A percentile compares a stretch with the other conserved stretches of the same genome.
Conservation (phyloP, 2,329 filamentous ascomycete genomes). For the Penicillium sp. region DNA sequence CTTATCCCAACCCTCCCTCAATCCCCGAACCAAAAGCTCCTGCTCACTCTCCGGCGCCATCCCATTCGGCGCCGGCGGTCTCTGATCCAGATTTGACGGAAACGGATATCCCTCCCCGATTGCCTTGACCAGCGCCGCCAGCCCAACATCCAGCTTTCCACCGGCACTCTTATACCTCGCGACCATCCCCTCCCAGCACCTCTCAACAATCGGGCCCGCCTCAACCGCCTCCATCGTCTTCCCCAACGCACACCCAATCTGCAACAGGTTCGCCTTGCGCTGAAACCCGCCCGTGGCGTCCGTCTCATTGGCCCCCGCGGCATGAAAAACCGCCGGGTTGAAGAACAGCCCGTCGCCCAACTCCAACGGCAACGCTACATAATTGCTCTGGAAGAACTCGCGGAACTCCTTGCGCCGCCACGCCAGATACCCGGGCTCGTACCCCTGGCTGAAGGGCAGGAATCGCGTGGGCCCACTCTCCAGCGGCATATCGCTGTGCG, state of each 20-base stretch:
- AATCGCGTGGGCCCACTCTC: conserved; percentile 65
- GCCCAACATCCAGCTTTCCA: conserved; percentile 40
- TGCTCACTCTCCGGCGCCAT: conserved; percentile 68
- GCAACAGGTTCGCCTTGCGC: conserved; percentile 65
- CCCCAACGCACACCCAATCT: conserved; percentile 66
- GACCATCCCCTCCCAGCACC: conserved; percentile 60
- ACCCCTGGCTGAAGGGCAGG: conserved; percentile 64
- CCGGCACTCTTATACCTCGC: conserved; percentile 51
- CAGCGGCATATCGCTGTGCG: conserved; percentile 65
- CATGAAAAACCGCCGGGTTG: conserved; percentile 67
- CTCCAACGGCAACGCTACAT: conserved; percentile 57
- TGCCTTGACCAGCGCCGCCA: conserved; percentile 56
- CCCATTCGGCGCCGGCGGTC: conserved; percentile 59
- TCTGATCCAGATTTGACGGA: conserved; percentile 64
- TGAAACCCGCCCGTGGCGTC: conserved; percentile 43
- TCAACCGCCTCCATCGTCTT: conserved; percentile 69
- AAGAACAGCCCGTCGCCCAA: conserved; percentile 68
- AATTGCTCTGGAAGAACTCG: conserved; percentile 58
- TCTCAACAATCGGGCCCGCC: conserved; percentile 54
- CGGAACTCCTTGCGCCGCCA: conserved; percentile 60
- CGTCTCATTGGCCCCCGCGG: conserved; percentile 62
- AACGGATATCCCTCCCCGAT: conserved; percentile 66
- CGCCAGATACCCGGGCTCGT: conserved; percentile 62
- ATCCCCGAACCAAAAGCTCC: conserved; percentile 52
- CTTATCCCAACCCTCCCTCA: conserved; percentile 50